Conservation (phyloP, 257 asterid genomes). For the Craterostigma plantagineum region DNA sequence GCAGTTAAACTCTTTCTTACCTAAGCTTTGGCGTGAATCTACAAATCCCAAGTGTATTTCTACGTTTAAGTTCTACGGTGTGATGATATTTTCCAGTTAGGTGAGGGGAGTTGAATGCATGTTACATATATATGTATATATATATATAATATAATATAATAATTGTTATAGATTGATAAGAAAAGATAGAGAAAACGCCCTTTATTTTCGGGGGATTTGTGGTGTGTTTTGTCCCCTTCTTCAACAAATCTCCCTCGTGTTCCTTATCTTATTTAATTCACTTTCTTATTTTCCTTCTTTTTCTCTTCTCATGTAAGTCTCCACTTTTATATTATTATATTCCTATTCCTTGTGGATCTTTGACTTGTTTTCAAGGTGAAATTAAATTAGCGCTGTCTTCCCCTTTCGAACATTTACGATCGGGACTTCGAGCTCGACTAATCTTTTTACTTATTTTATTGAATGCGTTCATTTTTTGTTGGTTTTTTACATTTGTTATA, state of each 20-base stretch:
- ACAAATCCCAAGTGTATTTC: no score
- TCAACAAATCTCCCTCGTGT: conserved; percentile 59
- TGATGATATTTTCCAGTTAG: no score
- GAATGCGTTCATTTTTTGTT: background rate
- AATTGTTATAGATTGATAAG: no score
- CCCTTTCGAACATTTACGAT: no score
- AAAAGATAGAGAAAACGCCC: conserved; percentile 25
- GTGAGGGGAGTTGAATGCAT: background rate
- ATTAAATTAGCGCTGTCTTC: background rate
- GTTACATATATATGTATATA: background rate
- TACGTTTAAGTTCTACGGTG: no score
- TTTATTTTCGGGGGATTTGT: conserved; percentile 77
- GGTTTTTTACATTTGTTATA: background rate
- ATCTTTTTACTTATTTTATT: no score
- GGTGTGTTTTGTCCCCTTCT: conserved; percentile 76
- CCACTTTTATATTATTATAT: no score
- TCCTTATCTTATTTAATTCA: conserved; percentile 24
- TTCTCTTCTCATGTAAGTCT: background rate
- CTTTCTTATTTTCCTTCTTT: background rate
- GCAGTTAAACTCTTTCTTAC: no score
- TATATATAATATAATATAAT: background rate
- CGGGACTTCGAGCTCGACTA: no score
- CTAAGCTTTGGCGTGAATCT: no score
- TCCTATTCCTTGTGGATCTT: no score
- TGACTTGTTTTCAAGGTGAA: background rate